Conservation (phyloP, 2,329 filamentous ascomycete genomes). For the Dryadomyces quercus-mongolicae region DNA sequence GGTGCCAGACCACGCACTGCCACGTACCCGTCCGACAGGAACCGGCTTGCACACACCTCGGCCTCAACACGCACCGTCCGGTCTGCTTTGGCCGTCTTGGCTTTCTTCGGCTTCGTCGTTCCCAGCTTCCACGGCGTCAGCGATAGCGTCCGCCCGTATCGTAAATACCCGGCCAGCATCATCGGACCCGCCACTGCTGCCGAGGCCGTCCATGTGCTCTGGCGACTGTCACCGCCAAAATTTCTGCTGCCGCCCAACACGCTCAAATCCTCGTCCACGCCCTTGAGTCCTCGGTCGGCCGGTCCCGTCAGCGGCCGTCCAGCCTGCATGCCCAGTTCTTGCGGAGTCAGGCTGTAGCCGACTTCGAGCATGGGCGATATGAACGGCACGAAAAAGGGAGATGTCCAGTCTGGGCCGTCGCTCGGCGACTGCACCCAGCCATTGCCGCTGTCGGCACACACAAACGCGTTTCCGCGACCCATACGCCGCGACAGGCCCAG, state of each 20-base stretch:
- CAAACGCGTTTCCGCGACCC: conserved; percentile 22
- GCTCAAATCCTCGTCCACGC: conserved; percentile 23
- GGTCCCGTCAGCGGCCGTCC: conserved; percentile 20
- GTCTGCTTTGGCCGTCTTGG: neutral
- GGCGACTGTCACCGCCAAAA: neutral
- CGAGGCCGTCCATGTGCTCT: conserved; percentile 28
- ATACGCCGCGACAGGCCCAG: conserved; percentile 13
- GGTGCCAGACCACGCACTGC: conserved; percentile 29
- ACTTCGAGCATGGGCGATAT: conserved; percentile 27
- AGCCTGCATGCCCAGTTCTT: conserved; percentile 20
- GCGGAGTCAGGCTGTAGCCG: conserved; percentile 23
- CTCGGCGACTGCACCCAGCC: conserved; percentile 14
- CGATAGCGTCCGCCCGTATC: conserved; percentile 23
- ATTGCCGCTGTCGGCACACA: conserved; percentile 29
- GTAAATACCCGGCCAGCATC: conserved; percentile 22
- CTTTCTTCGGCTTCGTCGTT: neutral
- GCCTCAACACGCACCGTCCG: conserved; percentile 25
- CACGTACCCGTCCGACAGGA: conserved; percentile 23
- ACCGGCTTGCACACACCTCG: conserved; percentile 26
- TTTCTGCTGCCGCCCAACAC: conserved; percentile 1
- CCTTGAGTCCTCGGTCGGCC: conserved; percentile 22
- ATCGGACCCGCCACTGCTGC: conserved; percentile 17
- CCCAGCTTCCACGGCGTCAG: conserved; percentile 12
- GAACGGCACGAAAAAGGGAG: conserved; percentile 7
- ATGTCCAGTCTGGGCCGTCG: neutral